Evolutionary conservation across 2,329 filamentous ascomycete genomes (phyloP).

Genomic region (Emergomyces orientalis): DNA sequence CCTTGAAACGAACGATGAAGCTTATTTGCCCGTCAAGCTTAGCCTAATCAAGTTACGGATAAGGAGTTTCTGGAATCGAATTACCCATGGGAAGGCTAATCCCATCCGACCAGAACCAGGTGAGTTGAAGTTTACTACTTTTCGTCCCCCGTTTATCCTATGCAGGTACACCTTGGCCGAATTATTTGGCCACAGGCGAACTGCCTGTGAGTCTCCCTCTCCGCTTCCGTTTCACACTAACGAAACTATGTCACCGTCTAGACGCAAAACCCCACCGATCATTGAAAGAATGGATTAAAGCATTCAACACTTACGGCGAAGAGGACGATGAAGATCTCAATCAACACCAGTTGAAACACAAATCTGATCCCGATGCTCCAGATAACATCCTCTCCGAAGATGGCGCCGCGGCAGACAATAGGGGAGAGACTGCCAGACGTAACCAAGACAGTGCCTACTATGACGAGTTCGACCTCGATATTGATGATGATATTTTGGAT

Average conservation of each 20-base stretch:
- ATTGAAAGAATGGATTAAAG: slow-evolving; percentile 73
- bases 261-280: slow-evolving; percentile 65
- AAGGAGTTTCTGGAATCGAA: slow-evolving; percentile 86
- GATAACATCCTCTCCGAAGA: slow-evolving; percentile 28
- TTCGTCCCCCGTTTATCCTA: background rate
- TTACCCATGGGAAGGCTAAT: slow-evolving; percentile 84
- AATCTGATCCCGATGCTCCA: slow-evolving; percentile 45
- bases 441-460: slow-evolving; percentile 43
- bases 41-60: slow-evolving; percentile 76
- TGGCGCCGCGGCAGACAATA: slow-evolving; percentile 18
- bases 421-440: slow-evolving; percentile 18
- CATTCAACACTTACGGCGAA: slow-evolving; percentile 67
- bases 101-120: slow-evolving; percentile 82
- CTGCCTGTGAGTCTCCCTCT: background rate
- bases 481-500: slow-evolving; percentile 74
- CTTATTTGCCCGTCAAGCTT: slow-evolving; percentile 84
- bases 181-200: background rate
- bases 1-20: slow-evolving; percentile 81
- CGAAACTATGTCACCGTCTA: slow-evolving; percentile 26
- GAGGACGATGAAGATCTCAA: slow-evolving; percentile 54
- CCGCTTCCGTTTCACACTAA: slow-evolving; percentile 22
- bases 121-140: slow-evolving; percentile 37
- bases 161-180: background rate
- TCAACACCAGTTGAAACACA: slow-evolving; percentile 40
- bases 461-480: slow-evolving; percentile 52